Percentiles rank a stretch among this genome's conserved stretches.
These are phyloP conservation scores for Furcasterigmium furcatum DNA, from an alignment of 2,329 filamentous ascomycete genomes.

Conservation along the genomic window DNA sequence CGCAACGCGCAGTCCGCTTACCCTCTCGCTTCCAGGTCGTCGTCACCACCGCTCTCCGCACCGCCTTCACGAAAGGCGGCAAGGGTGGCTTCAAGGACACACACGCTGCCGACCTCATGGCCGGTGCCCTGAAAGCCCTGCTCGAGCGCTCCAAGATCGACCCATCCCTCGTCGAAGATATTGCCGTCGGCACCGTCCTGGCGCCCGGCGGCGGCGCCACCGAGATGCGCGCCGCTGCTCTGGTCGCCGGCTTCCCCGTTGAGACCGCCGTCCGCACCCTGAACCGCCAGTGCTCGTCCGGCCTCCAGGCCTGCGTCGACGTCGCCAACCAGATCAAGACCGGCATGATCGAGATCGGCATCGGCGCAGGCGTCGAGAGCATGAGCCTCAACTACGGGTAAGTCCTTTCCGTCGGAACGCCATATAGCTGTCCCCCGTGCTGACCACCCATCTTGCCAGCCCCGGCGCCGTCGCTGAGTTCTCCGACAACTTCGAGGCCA, in stretches of 20 bases:
- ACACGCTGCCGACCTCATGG: conserved; percentile 77
- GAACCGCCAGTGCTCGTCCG: conserved; percentile 93
- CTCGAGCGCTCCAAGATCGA: conserved; percentile 86
- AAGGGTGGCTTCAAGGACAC: conserved; percentile 97
- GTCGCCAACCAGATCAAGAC: conserved; percentile 87
- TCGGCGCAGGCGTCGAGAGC: conserved; percentile 94
- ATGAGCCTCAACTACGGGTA: conserved; percentile 93
- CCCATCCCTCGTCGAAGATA: conserved; percentile 83
- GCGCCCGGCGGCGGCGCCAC: conserved; percentile 92
- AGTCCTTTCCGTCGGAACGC: conserved; percentile 19
- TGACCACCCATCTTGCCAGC: conserved; percentile 31
- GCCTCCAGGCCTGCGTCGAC: conserved; percentile 88
- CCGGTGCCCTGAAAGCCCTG: conserved; percentile 76
- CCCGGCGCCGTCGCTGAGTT: conserved; percentile 88
- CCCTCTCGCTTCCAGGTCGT: conserved; percentile 59
- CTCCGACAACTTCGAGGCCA: conserved; percentile 79
- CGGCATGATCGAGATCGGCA: conserved; percentile 93
- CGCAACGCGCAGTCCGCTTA: conserved; percentile 16
- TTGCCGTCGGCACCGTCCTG: conserved; percentile 87
- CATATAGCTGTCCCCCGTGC: background rate
- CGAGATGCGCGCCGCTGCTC: conserved; percentile 88
- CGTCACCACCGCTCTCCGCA: conserved; percentile 87
- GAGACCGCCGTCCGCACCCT: conserved; percentile 79
- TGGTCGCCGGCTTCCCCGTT: conserved; percentile 89
- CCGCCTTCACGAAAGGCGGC: conserved; percentile 87